Base-by-base conservation (phyloP, 2,329 filamentous ascomycete species). In the Penicillium sp. region DNA sequence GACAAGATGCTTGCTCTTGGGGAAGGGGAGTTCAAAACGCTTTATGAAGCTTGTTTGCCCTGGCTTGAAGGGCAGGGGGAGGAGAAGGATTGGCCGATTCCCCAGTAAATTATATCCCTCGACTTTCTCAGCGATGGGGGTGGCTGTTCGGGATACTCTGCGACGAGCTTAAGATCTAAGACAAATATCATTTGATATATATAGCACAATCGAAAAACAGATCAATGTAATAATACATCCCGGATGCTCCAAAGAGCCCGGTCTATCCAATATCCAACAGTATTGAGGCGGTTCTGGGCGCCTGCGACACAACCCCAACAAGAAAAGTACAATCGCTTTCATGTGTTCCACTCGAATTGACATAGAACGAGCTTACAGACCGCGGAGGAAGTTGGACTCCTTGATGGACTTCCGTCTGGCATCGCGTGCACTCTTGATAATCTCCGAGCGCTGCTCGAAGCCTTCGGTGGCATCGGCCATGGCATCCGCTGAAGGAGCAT, bases 361-460 rank as follows among this genome's bases (percentile, higher is more conserved):
- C 4, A 46, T 39, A 39, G 13, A 27, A 52, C 23, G 29, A 43
- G 45, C 40, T 70, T 73, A 80, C 66, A 80, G 70, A 27, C 77
- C 76, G 53, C 75, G 75, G 68, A 80, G 69, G 72, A 79, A 80
- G 70, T 80, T 80, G 39, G 70, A 70, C 60, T 80, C 77, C 59
- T 76, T 71, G 52, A 80, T 79, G 16, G 66, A 68, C 68, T 78
- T 79, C 57, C 78, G 72, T 59, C 78, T 75, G 6, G 77, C 77
- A 16, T 70, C 70, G 56, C 78, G 71, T 25, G 76, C 73, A 61
- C 76, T 78, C 68, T 75, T 76, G 15, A 72, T 79, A 29, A 80
- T 72, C 60, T 78, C 73, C 19, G 66, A 59, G 39, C 76, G 68
- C 58, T 75, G 73, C 36, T 72, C 68, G 29, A 75, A 53, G 59